Conservation (phyloP, 352 stramenopile genomes). For the Pythium aphanidermatum region DNA sequence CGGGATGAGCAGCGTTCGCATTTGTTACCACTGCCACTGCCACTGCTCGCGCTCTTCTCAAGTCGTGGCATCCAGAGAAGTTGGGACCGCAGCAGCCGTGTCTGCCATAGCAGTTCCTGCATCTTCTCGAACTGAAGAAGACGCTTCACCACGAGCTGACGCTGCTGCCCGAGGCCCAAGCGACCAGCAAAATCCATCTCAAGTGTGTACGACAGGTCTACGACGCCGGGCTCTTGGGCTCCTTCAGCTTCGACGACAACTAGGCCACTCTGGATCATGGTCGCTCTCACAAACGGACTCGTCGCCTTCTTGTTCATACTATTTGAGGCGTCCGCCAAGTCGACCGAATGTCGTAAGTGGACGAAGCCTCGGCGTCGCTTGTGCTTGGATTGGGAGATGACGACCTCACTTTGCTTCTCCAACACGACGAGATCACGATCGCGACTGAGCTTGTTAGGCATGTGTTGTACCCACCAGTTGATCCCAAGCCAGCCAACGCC, state of each 20-base stretch:
- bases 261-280: slow-evolving; percentile 19
- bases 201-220: slow-evolving; percentile 12
- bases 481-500: slow-evolving; percentile 14
- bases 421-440: slow-evolving; percentile 20
- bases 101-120: slow-evolving; percentile 15
- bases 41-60: slow-evolving; percentile 8
- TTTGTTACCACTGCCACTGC: neutral
- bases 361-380: slow-evolving; percentile 5
- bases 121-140: slow-evolving; percentile 10
- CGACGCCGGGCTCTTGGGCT: slow-evolving; percentile 13
- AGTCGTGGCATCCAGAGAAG: neutral
- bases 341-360: slow-evolving; percentile 16
- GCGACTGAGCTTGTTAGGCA: slow-evolving; percentile 18
- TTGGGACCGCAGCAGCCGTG: slow-evolving; percentile 13
- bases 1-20: slow-evolving; percentile 14
- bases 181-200: slow-evolving; percentile 16
- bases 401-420: slow-evolving; percentile 15
- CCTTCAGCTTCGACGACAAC: slow-evolving; percentile 14
- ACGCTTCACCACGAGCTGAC: slow-evolving; percentile 15
- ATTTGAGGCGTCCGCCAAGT: slow-evolving; percentile 10
- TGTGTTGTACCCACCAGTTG: slow-evolving; percentile 25
- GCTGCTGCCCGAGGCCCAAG: slow-evolving; percentile 3
- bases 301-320: slow-evolving; percentile 1
- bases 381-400: neutral
- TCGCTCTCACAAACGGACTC: slow-evolving; percentile 14